Evolutionary conservation across 768 basidiomycete genomes (phyloP).

Genomic region (Boletus rubescentipes): DNA sequence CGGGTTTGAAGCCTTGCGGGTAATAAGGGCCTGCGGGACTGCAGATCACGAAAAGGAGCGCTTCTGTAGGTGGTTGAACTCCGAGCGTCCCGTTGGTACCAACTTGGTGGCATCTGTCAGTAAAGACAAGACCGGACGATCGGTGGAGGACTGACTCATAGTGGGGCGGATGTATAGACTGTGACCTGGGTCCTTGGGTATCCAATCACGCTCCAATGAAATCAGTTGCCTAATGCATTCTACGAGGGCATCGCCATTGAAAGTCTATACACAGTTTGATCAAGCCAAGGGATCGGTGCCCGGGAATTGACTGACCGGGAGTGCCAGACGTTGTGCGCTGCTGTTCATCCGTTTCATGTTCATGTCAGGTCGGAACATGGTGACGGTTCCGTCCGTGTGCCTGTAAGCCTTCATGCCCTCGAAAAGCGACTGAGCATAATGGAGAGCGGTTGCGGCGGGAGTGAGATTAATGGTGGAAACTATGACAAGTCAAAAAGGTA

Average conservation of each 20-base stretch:
- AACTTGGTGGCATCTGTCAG: slow-evolving; percentile 46
- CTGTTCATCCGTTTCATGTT: slow-evolving; percentile 96
- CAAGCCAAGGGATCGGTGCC: not conserved
- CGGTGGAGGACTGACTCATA: slow-evolving; percentile 44
- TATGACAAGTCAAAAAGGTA: slow-evolving; percentile 12
- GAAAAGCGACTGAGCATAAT: slow-evolving; percentile 90
- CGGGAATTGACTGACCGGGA: slow-evolving; percentile 53
- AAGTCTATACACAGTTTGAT: slow-evolving; percentile 47
- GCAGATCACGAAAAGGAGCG: slow-evolving; percentile 64
- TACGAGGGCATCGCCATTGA: slow-evolving; percentile 71
- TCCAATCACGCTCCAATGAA: slow-evolving; percentile 83
- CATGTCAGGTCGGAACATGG: slow-evolving; percentile 93
- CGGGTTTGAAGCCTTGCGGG: slow-evolving; percentile 85
- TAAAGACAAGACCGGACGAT: not conserved
- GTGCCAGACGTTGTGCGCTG: slow-evolving; percentile 73
- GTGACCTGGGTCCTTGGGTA: slow-evolving; percentile 84
- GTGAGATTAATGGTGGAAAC: slow-evolving; percentile 24
- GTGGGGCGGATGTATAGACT: slow-evolving; percentile 91
- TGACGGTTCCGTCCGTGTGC: slow-evolving; percentile 65
- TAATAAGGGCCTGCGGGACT: slow-evolving; percentile 78
- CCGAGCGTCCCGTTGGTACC: slow-evolving; percentile 55
- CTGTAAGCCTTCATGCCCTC: slow-evolving; percentile 96
- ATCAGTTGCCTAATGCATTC: slow-evolving; percentile 86
- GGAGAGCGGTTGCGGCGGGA: slow-evolving; percentile 66
- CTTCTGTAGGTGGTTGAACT: slow-evolving; percentile 63